Percentiles rank a stretch among this genome's conserved stretches.
Evolutionary conservation across 2,329 filamentous ascomycete species (phyloP).

Genomic region (Fusarium phyllophilum): DNA sequence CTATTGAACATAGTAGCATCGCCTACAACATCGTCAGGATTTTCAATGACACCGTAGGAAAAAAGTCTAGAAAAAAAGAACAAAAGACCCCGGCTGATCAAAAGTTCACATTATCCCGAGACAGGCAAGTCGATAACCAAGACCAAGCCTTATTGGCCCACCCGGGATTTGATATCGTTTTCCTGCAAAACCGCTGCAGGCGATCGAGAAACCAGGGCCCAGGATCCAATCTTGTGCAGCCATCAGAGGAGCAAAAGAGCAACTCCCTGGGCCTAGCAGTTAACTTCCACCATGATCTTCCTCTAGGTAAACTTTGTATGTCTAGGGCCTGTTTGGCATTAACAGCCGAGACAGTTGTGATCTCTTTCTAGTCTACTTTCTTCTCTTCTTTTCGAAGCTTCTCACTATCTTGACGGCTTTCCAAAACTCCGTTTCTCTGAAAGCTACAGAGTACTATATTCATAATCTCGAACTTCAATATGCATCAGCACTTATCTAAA

Average conservation of each 20-base stretch:
- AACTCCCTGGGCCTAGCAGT: neutral
- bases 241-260: neutral
- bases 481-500: constrained; percentile 23
- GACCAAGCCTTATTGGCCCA: constrained; percentile 15
- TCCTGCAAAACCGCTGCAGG: constrained; percentile 29
- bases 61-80: constrained; percentile 24
- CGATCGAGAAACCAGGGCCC: constrained; percentile 29
- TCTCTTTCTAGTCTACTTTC: neutral
- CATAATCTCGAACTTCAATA: neutral
- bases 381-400: neutral
- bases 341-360: neutral
- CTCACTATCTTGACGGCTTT: neutral
- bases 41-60: constrained; percentile 11
- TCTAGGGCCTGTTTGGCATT: neutral
- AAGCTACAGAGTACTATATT: neutral
- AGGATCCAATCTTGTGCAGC: constrained; percentile 27
- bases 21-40: constrained; percentile 1
- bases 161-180: constrained; percentile 24
- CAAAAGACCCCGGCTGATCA: constrained; percentile 17
- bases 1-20: neutral
- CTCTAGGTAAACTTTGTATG: neutral
- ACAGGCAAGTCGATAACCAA: constrained; percentile 36
- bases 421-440: neutral
- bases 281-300: neutral
- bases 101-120: constrained; percentile 29